Conservation (phyloP, 805 yeast genomes). For the Candida endomychidarum region DNA sequence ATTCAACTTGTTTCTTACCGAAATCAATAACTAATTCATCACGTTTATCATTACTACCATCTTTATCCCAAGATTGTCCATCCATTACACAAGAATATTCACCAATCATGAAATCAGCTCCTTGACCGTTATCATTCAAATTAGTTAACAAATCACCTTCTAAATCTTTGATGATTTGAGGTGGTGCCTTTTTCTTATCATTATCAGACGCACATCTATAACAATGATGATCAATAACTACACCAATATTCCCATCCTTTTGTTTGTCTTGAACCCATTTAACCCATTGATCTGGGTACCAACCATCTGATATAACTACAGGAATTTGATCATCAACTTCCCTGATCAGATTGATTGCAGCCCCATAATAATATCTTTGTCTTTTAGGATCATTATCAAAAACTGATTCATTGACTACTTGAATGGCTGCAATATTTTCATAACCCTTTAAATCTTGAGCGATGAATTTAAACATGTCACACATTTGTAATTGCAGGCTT, state of each 20-base stretch:
- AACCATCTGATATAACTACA: constrained; percentile 84
- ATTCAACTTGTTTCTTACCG: constrained; percentile 55
- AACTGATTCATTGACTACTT: constrained; percentile 81
- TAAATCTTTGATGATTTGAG: constrained; percentile 60
- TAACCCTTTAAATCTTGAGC: constrained; percentile 55
- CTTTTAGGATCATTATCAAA: constrained; percentile 49
- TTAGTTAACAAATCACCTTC: constrained; percentile 49
- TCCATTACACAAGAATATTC: constrained; percentile 90
- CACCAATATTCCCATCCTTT: constrained; percentile 46
- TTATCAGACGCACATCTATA: constrained; percentile 81
- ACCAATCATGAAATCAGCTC: constrained; percentile 77
- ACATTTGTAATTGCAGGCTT: constrained; percentile 43
- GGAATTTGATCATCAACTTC: constrained; percentile 58
- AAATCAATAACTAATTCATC: constrained; percentile 56
- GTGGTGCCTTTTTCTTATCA: constrained; percentile 67
- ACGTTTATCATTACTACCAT: constrained; percentile 42
- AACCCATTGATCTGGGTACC: constrained; percentile 85
- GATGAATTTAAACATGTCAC: constrained; percentile 55
- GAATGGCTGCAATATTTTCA: constrained; percentile 79
- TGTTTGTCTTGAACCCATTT: constrained; percentile 56
- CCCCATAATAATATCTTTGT: constrained; percentile 61
- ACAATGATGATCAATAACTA: constrained; percentile 80
- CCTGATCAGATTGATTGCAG: constrained; percentile 63
- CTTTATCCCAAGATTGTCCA: constrained; percentile 67
- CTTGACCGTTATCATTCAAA: constrained; percentile 40